Conservation (phyloP, 2,329 filamentous ascomycete species). For the Xylaria sp. region DNA sequence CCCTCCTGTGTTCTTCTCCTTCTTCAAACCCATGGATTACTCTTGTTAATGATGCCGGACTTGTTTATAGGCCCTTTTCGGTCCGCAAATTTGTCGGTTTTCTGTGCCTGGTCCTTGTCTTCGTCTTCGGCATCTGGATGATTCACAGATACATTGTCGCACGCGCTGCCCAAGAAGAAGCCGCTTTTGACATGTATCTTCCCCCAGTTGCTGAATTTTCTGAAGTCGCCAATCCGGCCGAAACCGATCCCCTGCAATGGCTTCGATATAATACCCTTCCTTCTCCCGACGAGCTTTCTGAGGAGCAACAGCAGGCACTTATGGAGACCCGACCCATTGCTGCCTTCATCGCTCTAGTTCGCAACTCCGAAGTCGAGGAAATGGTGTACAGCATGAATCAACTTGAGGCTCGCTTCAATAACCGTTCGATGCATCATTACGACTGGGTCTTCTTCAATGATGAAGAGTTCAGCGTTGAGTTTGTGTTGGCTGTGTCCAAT, state of each 20-base stretch:
- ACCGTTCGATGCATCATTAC: conserved; percentile 66
- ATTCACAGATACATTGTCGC: conserved; percentile 20
- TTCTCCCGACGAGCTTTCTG: conserved; percentile 18
- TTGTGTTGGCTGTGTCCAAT: conserved; percentile 62
- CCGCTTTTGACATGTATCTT: conserved; percentile 23
- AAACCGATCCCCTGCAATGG: conserved; percentile 25
- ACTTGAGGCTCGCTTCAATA: conserved; percentile 72
- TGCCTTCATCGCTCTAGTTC: conserved; percentile 60
- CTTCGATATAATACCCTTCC: conserved; percentile 27
- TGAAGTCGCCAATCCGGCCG: conserved; percentile 4
- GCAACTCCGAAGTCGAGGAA: conserved; percentile 63
- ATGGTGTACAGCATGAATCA: conserved; percentile 67
- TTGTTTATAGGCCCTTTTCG: conserved; percentile 22
- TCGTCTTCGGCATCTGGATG: conserved; percentile 24
- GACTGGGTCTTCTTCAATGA: conserved; percentile 89
- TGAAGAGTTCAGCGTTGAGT: conserved; percentile 69
- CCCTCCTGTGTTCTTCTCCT: not conserved
- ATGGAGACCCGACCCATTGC: conserved; percentile 32
- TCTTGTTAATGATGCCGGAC: conserved; percentile 26
- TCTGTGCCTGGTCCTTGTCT: conserved; percentile 18
- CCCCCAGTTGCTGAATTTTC: conserved; percentile 25
- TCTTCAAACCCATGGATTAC: conserved; percentile 3
- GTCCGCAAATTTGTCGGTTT: conserved; percentile 23
- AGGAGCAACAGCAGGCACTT: conserved; percentile 18
- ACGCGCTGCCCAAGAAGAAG: conserved; percentile 7